phyloP scores from a whole-genome alignment of 345 rosid genomes.

The Lepidium aucheri region DNA sequence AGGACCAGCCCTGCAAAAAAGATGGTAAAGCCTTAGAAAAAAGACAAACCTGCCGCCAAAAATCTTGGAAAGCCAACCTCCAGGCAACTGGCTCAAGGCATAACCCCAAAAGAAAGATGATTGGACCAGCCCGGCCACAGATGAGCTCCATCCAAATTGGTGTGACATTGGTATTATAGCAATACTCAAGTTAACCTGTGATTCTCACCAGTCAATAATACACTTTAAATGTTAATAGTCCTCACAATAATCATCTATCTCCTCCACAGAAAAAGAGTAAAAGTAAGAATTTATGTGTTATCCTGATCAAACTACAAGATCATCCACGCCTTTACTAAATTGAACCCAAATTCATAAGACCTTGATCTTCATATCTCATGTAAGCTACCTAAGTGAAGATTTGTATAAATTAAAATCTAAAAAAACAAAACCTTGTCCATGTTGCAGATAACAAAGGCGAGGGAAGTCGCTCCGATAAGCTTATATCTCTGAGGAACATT shows the following conservation, averaged over 20 bases:
- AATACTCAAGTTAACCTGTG: constrained; percentile 86
- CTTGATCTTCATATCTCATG: neutral
- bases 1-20: neutral
- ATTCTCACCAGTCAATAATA: neutral
- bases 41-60: constrained; percentile 85
- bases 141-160: constrained; percentile 84
- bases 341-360: neutral
- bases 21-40: neutral
- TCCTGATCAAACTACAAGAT: neutral
- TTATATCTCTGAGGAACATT: constrained; percentile 67
- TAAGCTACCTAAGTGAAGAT: neutral
- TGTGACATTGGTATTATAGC: constrained; percentile 98
- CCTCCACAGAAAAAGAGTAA: neutral
- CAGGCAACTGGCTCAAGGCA: constrained; percentile 91
- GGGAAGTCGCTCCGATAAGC: constrained; percentile 79
- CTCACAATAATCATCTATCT: neutral
- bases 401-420: accelerated
- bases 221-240: neutral
- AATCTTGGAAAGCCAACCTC: constrained; percentile 89
- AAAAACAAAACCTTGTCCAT: constrained; percentile 84
- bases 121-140: constrained; percentile 83
- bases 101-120: constrained; percentile 97
- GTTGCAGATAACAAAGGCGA: constrained; percentile 88
- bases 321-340: neutral
- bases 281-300: neutral